Base-by-base conservation (phyloP, 306 rosid species). In the Ormosia semicastrata region DNA sequence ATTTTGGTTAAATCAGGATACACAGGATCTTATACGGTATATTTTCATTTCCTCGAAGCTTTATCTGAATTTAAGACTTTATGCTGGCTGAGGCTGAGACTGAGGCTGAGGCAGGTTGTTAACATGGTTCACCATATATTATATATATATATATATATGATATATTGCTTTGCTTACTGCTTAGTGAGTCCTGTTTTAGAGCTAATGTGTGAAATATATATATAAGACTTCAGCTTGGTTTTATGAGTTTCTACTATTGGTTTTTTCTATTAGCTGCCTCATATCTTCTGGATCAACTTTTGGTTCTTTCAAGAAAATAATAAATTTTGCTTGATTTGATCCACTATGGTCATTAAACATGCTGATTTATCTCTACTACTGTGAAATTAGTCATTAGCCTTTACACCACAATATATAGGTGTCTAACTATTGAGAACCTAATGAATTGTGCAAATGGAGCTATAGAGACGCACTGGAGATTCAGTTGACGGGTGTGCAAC, bases 381-480 rank as follows among this genome's bases (percentile, higher is more conserved):
- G 67, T 82, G 65, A 40, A 67, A 50, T 47, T 40, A 67, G 32
- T 30, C 57, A 9, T 33, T 77, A 33, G 71, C 62, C 37, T 68
- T 30, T 62, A 47, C 47, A 53, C 11, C 63, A 43, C 41, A 50
- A 57, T 68, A 39, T 77, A 62, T 73, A n/a, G 34, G 18, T 8
- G 5, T 12, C n/a, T 44, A 56, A 67, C 76, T 76, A 32, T 58
- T 71, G 67, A 24, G 56, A 58, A 60, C 57, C 76, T 90, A 37
- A 70, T 83, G 84, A 84, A 75, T 78, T 52, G 52, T 76, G 79
- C 52, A 58, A 49, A 79, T 82, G 86, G 87, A 66, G 60, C 30
- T 83, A 70, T 72, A 94, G 97, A 94, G 97, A 83, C 97, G 98
- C 86, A 94, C 97, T 4, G 98, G 97, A 75, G 91, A 81, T 79